Percentiles rank a stretch among this genome's conserved stretches.
Evolutionary conservation across 305 asterid species (phyloP).

Genomic region (Plantago coronopus): DNA sequence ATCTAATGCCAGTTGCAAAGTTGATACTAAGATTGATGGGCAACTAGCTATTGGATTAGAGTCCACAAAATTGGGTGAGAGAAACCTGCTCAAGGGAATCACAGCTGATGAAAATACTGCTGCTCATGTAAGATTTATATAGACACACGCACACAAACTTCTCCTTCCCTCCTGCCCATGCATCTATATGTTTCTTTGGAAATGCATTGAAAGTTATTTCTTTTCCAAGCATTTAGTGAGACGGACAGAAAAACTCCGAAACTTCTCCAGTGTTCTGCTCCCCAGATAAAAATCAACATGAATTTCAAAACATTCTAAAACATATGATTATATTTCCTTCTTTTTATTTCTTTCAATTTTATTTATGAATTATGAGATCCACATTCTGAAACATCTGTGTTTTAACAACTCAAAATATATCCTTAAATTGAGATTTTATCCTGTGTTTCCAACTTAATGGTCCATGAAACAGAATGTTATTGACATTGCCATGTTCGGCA

Average conservation of each 20-base stretch:
- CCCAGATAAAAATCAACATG: not conserved
- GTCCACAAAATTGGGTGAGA: conserved; percentile 60
- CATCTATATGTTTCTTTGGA: not conserved
- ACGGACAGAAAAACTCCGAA: not conserved
- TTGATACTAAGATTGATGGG: conserved; percentile 94
- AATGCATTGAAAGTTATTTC: not conserved
- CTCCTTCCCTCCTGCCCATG: not conserved
- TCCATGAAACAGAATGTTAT: not conserved
- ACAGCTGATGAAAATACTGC: conserved; percentile 97
- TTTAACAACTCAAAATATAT: conserved; percentile 5
- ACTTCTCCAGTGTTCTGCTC: not conserved
- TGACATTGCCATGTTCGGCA: not conserved
- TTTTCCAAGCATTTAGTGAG: not conserved
- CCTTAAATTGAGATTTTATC: not conserved
- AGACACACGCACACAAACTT: not conserved
- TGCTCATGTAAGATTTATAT: conserved; percentile 64
- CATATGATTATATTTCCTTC: not conserved
- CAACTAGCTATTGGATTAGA: conserved; percentile 69
- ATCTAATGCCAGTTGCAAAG: conserved; percentile 82
- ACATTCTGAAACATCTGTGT: not conserved
- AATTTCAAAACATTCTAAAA: too few species aligned
- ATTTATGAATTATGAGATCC: too few species aligned
- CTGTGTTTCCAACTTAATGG: not conserved
- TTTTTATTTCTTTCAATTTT: too few species aligned
- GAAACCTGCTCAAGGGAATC: conserved; percentile 92